Evolutionary conservation across 805 yeast species (phyloP).

Genomic region (Yarrowia sp.): DNA sequence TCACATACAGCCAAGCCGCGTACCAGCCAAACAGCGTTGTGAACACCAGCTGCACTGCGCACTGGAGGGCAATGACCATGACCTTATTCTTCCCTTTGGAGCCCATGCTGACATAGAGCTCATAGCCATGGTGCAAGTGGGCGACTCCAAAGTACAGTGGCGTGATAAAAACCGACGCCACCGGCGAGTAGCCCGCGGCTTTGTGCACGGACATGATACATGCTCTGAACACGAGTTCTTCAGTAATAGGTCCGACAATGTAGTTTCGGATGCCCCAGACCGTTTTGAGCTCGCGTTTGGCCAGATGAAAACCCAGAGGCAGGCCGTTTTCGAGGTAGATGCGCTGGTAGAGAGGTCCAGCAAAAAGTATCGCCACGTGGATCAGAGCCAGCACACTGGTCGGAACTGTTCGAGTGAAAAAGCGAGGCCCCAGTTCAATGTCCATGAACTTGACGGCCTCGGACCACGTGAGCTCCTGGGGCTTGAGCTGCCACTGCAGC

Average conservation of each 20-base stretch:
- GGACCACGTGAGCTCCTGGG: not conserved
- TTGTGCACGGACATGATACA: slow-evolving; percentile 39
- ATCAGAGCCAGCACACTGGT: slow-evolving; percentile 7
- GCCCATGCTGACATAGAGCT: slow-evolving; percentile 38
- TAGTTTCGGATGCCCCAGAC: slow-evolving; percentile 47
- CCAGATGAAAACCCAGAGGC: slow-evolving; percentile 10
- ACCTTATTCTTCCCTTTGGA: slow-evolving; percentile 35
- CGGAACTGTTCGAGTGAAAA: slow-evolving; percentile 8
- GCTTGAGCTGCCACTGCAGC: slow-evolving; percentile 13
- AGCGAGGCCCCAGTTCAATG: not conserved
- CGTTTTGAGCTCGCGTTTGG: slow-evolving; percentile 12
- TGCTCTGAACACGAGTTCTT: slow-evolving; percentile 69
- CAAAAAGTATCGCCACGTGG: slow-evolving; percentile 41
- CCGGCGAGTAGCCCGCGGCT: slow-evolving; percentile 32
- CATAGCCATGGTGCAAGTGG: slow-evolving; percentile 72
- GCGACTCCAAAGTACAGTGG: slow-evolving; percentile 75
- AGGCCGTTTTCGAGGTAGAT: slow-evolving; percentile 35
- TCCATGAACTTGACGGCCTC: not conserved
- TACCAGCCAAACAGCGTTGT: slow-evolving; percentile 71
- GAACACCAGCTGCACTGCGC: slow-evolving; percentile 56
- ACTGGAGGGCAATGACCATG: slow-evolving; percentile 40
- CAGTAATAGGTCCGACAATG: slow-evolving; percentile 72
- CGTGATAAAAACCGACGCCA: slow-evolving; percentile 40
- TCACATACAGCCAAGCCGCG: slow-evolving; percentile 56
- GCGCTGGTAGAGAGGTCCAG: slow-evolving; percentile 49